phyloP scores from a whole-genome alignment of 441 rosid genomes.

The Euphorbia celastroides region DNA sequence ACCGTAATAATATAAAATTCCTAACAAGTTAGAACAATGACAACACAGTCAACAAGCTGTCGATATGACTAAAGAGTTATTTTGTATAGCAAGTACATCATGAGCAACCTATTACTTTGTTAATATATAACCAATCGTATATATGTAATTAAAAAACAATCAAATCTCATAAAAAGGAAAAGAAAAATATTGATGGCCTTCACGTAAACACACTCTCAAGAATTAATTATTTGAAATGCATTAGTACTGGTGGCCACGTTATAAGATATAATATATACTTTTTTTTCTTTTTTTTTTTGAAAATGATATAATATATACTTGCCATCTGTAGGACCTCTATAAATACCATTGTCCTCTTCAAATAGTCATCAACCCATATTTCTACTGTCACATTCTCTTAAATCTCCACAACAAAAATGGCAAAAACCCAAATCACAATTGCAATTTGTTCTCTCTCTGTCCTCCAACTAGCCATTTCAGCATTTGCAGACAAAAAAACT shows the following conservation, averaged over 20 bases:
- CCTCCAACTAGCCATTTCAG: slow-evolving; percentile 27
- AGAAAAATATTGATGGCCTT: slow-evolving; percentile 20
- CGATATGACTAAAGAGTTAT: too few species aligned
- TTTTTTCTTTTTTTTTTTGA: too few species aligned
- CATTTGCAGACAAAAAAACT: slow-evolving; percentile 26
- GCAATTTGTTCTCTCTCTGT: slow-evolving; percentile 31
- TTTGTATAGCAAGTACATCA: too few species aligned
- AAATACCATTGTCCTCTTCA: slow-evolving; percentile 5
- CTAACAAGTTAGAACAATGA: too few species aligned
- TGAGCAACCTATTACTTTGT: too few species aligned
- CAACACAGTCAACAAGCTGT: too few species aligned
- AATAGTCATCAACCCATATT: slow-evolving; percentile 7
- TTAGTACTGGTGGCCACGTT: slow-evolving; percentile 34
- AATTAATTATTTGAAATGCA: slow-evolving; percentile 15
- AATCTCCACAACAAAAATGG: slow-evolving; percentile 30
- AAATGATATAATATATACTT: too few species aligned
- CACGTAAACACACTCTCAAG: slow-evolving; percentile 25
- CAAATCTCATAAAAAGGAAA: neutral
- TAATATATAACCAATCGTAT: too few species aligned
- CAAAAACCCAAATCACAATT: slow-evolving; percentile 23
- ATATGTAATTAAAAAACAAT: too few species aligned
- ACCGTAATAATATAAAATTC: too few species aligned
- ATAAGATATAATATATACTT: neutral
- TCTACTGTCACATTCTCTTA: neutral
- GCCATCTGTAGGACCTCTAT: slow-evolving; percentile 11